Evolutionary conservation across 208 protist genomes (phyloP).

Genomic region (Acanthamoeba sp.): DNA sequence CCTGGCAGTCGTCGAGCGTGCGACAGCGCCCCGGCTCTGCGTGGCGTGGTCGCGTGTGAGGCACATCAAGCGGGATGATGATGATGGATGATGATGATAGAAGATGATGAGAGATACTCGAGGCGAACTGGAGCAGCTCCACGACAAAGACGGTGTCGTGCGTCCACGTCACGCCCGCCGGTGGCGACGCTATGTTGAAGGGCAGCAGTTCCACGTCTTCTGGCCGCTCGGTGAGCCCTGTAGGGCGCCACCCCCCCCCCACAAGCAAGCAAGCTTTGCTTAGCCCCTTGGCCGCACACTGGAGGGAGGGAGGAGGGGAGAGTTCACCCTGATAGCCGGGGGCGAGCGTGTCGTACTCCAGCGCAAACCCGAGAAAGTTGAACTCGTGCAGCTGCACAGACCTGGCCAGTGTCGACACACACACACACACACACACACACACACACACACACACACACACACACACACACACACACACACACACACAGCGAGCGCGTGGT

Average conservation of each 20-base stretch:
- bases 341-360: constrained; percentile 46
- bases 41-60: neutral
- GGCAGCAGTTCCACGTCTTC: constrained; percentile 39
- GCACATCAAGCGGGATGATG: neutral
- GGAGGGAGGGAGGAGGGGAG: too few relatives aligned
- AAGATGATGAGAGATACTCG: neutral
- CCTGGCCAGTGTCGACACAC: too few relatives aligned
- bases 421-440: too few relatives aligned
- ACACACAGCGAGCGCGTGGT: neutral
- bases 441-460: too few relatives aligned
- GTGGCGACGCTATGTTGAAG: neutral
- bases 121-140: constrained; percentile 1
- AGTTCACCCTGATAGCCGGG: constrained; percentile 41
- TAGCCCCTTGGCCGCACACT: too few relatives aligned
- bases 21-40: neutral
- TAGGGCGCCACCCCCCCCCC: neutral
- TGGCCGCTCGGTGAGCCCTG: constrained; percentile 56
- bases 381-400: constrained; percentile 37
- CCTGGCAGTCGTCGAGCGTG: constrained; percentile 26
- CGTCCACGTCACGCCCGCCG: neutral
- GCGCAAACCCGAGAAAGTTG: constrained; percentile 23
- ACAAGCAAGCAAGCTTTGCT: neutral
- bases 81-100: neutral
- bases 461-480: too few relatives aligned
- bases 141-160: neutral